These are phyloP conservation scores for Phytophthora hibernalis DNA, from an alignment of 352 stramenopile genomes.

Conservation along the genomic window DNA sequence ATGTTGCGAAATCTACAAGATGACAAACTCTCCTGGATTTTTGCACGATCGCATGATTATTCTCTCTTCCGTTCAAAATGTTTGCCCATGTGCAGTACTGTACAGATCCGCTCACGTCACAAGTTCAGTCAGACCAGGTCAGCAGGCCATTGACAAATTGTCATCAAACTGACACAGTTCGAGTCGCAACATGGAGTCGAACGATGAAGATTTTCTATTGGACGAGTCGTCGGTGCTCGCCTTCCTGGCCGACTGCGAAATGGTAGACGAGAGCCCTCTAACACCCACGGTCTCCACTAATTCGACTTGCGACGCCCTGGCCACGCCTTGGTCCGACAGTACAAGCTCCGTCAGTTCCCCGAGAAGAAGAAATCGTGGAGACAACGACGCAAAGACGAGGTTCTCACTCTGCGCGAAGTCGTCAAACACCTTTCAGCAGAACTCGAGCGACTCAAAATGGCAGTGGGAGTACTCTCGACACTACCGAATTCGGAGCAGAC, in stretches of 20 bases:
- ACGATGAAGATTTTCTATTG: conserved; percentile 29
- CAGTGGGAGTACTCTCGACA: conserved; percentile 27
- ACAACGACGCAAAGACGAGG: conserved; percentile 35
- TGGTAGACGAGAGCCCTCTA: neutral
- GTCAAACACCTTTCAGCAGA: conserved; percentile 28
- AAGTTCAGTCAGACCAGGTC: conserved; percentile 5
- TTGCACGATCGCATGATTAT: conserved; percentile 29
- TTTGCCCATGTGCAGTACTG: conserved; percentile 15
- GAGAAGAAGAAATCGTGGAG: conserved; percentile 34
- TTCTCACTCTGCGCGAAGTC: conserved; percentile 26
- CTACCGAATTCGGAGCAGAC: conserved; percentile 4
- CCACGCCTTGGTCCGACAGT: conserved; percentile 20
- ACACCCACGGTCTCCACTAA: neutral
- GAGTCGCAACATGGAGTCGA: neutral
- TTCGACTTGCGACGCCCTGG: neutral
- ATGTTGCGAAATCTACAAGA: no score
- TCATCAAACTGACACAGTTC: conserved; percentile 12
- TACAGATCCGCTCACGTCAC: conserved; percentile 8
- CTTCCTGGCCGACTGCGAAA: conserved; percentile 34
- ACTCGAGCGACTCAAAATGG: conserved; percentile 27
- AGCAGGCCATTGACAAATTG: neutral
- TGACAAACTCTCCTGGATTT: no score
- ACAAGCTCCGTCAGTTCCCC: conserved; percentile 8
- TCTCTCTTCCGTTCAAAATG: conserved; percentile 21
- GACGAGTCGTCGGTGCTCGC: conserved; percentile 36